Evolutionary conservation across 2,329 filamentous ascomycete genomes (phyloP).

Genomic region (Nemania serpens): DNA sequence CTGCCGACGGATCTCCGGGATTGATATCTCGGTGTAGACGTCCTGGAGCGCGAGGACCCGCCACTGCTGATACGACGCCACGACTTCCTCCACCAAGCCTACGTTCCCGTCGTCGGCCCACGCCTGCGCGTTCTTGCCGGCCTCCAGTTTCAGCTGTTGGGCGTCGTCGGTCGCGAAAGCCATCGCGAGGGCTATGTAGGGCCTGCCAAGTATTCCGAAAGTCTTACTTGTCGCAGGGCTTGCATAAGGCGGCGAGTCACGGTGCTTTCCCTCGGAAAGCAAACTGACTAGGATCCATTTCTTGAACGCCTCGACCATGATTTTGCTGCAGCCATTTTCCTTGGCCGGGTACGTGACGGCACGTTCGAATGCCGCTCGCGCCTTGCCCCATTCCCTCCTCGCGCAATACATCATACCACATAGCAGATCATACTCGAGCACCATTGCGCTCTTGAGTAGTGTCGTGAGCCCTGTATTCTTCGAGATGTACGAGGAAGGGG

Average conservation of each 20-base stretch:
- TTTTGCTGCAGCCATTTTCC: slow-evolving; percentile 67
- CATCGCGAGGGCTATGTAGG: slow-evolving; percentile 72
- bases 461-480: slow-evolving; percentile 60
- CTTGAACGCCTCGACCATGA: slow-evolving; percentile 90
- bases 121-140: slow-evolving; percentile 58
- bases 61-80: slow-evolving; percentile 74
- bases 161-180: slow-evolving; percentile 65
- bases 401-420: slow-evolving; percentile 69
- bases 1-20: slow-evolving; percentile 55
- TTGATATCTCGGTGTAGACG: slow-evolving; percentile 67
- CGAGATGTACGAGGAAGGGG: slow-evolving; percentile 63
- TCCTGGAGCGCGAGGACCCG: slow-evolving; percentile 74
- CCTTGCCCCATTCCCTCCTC: slow-evolving; percentile 64
- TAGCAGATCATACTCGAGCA: slow-evolving; percentile 71
- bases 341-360: slow-evolving; percentile 69
- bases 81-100: slow-evolving; percentile 71
- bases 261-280: slow-evolving; percentile 67
- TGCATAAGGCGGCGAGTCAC: slow-evolving; percentile 60
- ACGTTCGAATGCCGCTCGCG: slow-evolving; percentile 64
- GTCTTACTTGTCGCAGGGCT: slow-evolving; percentile 46
- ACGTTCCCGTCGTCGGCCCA: slow-evolving; percentile 76
- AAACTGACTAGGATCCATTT: slow-evolving; percentile 84
- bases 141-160: slow-evolving; percentile 65
- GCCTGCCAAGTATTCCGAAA: slow-evolving; percentile 63
- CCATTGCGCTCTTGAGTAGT: slow-evolving; percentile 53